A percentile compares a stretch with the other conserved stretches of the same genome.
These are phyloP conservation scores for Podospora conica DNA, from an alignment of 495 filamentous ascomycete genomes.

Conservation along the genomic window DNA sequence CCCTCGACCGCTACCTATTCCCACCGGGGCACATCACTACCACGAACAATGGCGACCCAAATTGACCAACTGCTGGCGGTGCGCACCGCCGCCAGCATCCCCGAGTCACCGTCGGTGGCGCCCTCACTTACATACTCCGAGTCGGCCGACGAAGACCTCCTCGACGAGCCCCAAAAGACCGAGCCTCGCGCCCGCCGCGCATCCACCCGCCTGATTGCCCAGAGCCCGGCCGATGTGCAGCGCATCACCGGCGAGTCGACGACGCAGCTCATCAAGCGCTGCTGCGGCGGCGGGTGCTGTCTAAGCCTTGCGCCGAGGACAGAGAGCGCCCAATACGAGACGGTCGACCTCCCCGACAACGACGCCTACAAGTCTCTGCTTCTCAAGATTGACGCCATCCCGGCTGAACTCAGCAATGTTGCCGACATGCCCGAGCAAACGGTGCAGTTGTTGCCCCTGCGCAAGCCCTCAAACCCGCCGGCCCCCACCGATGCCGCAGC, in stretches of 20 bases:
- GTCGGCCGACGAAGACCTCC: slow-evolving; percentile 40
- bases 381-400: slow-evolving; percentile 69
- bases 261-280: slow-evolving; percentile 59
- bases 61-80: slow-evolving; percentile 26
- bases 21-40: not conserved
- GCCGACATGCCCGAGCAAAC: slow-evolving; percentile 67
- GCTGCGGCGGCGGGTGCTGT: slow-evolving; percentile 94
- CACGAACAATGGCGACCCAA: slow-evolving; percentile 22
- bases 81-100: slow-evolving; percentile 28
- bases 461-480: slow-evolving; percentile 26
- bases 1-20: not conserved
- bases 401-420: slow-evolving; percentile 61
- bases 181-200: slow-evolving; percentile 56
- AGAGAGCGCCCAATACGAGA: slow-evolving; percentile 48
- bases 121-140: slow-evolving; percentile 49
- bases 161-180: slow-evolving; percentile 29
- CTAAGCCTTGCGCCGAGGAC: slow-evolving; percentile 53
- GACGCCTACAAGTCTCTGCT: slow-evolving; percentile 72
- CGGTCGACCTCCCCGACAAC: slow-evolving; percentile 69
- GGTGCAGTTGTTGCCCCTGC: slow-evolving; percentile 54
- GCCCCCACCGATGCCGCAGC: slow-evolving; percentile 35
- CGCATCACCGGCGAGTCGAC: slow-evolving; percentile 59
- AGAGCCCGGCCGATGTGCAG: slow-evolving; percentile 67
- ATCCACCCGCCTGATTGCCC: slow-evolving; percentile 73
- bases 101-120: slow-evolving; percentile 37